Conservation (phyloP, 768 basidiomycete species). For the Suillus lakei region DNA sequence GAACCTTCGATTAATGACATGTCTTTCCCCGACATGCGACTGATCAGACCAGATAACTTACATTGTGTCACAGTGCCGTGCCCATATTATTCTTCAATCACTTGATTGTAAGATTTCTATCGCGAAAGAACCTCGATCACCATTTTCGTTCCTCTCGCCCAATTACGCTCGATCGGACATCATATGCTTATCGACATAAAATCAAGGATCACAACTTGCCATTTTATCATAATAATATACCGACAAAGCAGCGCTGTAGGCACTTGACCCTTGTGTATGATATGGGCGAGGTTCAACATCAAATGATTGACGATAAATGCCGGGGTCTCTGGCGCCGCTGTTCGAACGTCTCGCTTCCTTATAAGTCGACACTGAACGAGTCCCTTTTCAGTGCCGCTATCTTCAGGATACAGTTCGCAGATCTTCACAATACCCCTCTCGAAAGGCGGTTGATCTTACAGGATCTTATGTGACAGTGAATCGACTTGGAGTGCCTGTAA, state of each 20-base stretch:
- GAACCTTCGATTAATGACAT: neutral
- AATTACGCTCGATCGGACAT: neutral
- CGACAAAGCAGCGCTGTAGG: neutral
- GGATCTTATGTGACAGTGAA: neutral
- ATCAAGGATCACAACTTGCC: neutral
- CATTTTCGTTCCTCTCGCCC: neutral
- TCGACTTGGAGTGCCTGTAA: neutral
- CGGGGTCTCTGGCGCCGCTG: too few species aligned
- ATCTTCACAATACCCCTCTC: neutral
- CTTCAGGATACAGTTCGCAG: neutral
- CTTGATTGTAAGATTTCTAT: neutral
- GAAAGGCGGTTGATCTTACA: neutral
- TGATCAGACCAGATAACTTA: neutral
- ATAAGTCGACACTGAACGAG: too few species aligned
- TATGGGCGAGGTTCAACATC: too few species aligned
- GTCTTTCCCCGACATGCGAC: neutral
- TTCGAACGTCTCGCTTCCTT: too few species aligned
- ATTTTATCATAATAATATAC: neutral
- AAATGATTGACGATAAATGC: too few species aligned
- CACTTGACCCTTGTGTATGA: neutral
- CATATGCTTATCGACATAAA: neutral
- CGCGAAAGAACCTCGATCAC: neutral
- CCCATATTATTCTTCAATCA: neutral
- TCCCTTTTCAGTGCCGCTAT: neutral
- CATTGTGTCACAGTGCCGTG: neutral